Conservation (phyloP, 352 stramenopile species). For the Globisporangium polare region DNA sequence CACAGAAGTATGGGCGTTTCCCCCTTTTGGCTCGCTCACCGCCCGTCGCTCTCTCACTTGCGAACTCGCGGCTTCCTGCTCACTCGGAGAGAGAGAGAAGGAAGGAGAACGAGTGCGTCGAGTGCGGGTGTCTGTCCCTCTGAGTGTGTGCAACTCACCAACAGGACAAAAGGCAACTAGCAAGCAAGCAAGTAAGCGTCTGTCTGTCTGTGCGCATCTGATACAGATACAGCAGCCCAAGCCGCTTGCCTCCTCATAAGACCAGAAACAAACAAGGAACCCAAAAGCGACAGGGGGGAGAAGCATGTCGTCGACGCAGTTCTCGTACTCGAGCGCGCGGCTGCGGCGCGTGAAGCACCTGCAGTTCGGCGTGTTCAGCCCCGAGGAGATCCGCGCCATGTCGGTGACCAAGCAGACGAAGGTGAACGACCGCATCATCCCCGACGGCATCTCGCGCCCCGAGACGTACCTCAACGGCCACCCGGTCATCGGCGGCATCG, state of each 20-base stretch:
- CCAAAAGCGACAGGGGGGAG: neutral
- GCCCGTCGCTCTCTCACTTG: constrained; percentile 38
- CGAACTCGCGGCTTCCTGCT: constrained; percentile 65
- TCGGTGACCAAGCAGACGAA: constrained; percentile 97
- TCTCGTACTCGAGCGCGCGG: constrained; percentile 95
- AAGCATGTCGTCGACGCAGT: constrained; percentile 84
- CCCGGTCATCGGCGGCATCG: constrained; percentile 97
- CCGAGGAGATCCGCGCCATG: constrained; percentile 96
- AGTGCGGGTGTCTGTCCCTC: neutral
- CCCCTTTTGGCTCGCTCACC: constrained; percentile 16
- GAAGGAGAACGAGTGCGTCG: constrained; percentile 7
- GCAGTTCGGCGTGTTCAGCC: constrained; percentile 98
- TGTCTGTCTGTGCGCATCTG: constrained; percentile 1
- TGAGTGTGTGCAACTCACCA: neutral
- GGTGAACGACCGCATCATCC: constrained; percentile 95
- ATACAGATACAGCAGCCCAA: too few relatives aligned
- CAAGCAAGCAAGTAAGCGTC: too few relatives aligned
- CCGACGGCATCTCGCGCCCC: constrained; percentile 92
- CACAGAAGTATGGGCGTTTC: neutral
- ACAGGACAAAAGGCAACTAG: neutral
- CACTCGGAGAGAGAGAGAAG: constrained; percentile 20
- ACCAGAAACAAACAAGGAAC: neutral
- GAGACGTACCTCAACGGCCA: constrained; percentile 91
- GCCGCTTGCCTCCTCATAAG: neutral
- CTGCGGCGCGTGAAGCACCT: constrained; percentile 96